Evolutionary conservation across 352 stramenopile genomes (phyloP).

Genomic region (Blastocystis sp.): DNA sequence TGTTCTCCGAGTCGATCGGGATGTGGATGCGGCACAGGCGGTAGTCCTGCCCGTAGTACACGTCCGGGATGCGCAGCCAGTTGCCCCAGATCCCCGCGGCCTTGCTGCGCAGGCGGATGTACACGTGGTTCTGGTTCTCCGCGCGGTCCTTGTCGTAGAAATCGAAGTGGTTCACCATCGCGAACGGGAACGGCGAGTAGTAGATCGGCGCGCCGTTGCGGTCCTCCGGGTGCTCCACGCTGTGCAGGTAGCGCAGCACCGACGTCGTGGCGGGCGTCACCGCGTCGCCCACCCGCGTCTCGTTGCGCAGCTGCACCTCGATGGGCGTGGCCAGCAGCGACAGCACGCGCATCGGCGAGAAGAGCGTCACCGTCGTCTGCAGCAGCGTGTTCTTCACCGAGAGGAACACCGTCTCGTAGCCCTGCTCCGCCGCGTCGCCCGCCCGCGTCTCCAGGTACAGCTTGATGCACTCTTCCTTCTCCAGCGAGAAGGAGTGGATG

Average conservation of each 20-base stretch:
- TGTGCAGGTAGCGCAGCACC: not conserved
- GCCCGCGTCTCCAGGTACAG: slow-evolving; percentile 36
- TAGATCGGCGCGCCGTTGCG: not conserved
- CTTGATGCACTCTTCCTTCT: slow-evolving; percentile 46
- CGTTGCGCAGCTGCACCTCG: slow-evolving; percentile 52
- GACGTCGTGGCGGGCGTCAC: slow-evolving; percentile 60
- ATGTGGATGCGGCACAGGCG: slow-evolving; percentile 65
- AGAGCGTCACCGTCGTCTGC: slow-evolving; percentile 46
- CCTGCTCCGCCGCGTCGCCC: not conserved
- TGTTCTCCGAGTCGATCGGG: slow-evolving; percentile 60
- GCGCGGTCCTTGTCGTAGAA: slow-evolving; percentile 52
- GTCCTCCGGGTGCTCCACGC: slow-evolving; percentile 9
- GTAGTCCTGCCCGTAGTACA: slow-evolving; percentile 62
- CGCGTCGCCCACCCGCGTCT: not conserved
- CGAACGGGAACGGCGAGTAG: slow-evolving; percentile 61
- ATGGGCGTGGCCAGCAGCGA: slow-evolving; percentile 35
- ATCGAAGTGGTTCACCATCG: slow-evolving; percentile 65
- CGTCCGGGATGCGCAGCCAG: slow-evolving; percentile 57
- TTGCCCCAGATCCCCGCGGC: slow-evolving; percentile 56
- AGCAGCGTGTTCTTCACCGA: slow-evolving; percentile 43
- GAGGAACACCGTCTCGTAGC: slow-evolving; percentile 28
- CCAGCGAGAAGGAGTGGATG: slow-evolving; percentile 50
- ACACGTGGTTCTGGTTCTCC: slow-evolving; percentile 60
- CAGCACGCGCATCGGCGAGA: slow-evolving; percentile 55
- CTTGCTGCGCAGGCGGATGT: slow-evolving; percentile 62